Evolutionary conservation across 164 flowering plant genomes (phyloP), one percentile per base, ranked within the genome.

Genomic region (Stephania cephalantha): DNA sequence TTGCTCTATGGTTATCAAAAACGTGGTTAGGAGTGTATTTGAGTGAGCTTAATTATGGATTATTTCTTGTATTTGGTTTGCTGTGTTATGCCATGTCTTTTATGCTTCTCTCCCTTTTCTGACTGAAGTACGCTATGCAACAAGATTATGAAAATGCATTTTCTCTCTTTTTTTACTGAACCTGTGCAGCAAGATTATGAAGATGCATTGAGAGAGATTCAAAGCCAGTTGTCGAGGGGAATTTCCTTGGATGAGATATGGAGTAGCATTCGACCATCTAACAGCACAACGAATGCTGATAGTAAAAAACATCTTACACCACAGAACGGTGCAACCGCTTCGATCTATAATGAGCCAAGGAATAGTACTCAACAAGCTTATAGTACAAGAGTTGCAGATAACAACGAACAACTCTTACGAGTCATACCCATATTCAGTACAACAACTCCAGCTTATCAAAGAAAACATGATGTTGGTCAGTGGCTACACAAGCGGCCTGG

Each of bases 181-280:
- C 42, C 64, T 55, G 50, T 81, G 75, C 81, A 85, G 88, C 74
- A 79, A 81, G 80, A 85, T 67, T 79, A 77, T 79, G 83, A 83
- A 15, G 76, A 72, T 83, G 85, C 85, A 67, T 68, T 82, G 64
- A 80, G 68, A 76, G 85, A 85, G 80, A 78, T 85, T 53, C 85
- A 83, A 67, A 71, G 46, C 64, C 79, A 83, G 70, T 77, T 83
- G 63, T 79, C 81, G 5, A 82, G 74, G 64, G 85, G 88, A 70
- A 70, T 81, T 69, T 80, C 85, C 52, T 70, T 83, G 66, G 74
- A 77, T 52, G 84, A 83, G 46, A 74, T 81, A 35, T 71, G 61
- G 71, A 74, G 65, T 53, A 77, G 73, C 69, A 13, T 71, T 69
- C 78, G 45, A 7, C 68, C 73, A 55, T 52, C 78, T 63, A 65